Base-by-base conservation (phyloP, 768 basidiomycete genomes). In the Jaapia argillacea region DNA sequence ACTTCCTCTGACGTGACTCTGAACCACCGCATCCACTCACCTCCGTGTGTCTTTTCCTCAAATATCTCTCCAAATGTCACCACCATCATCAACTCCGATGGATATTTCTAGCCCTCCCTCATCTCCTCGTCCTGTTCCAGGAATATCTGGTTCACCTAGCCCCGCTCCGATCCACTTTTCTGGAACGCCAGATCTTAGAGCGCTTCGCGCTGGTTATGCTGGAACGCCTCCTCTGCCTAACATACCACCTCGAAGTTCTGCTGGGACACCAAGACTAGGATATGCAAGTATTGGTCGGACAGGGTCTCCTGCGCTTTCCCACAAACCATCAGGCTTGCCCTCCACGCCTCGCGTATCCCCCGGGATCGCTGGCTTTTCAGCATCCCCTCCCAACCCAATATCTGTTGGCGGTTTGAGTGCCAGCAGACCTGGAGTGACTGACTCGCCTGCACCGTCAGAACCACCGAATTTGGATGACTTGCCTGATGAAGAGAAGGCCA, bases 401-500 rank as follows among this genome's bases (percentile, higher is more conserved):
- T 49, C 66, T 16, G 48, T 69, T 25, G 62, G 70, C 42, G 64
- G 64, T 31, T 62, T 69, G 41, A 61, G 56, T 37, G 63, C 69
- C n/a, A 58, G 58, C 33, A 59, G 61, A 20, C 61, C 65, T 6
- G 46, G 25, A 47, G 55, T 56, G 51, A 57, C 37, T 33, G 60
- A 48, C 13, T 51, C 64, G 3, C 51, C 46, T 23, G 55, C 12
- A 57, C 58, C 45, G 62, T 50, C 44, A 54, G 52, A 38, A 47
- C 31, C 24, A 50, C 43, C 62, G 43, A 14, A 69, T 71, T 47
- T 84, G 12, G 81, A 85, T 18, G 75, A 71, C 21, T 63, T 90
- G 22, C 71, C 85, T 0, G 82, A 84, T 18, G 86, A 88, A 49
- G 87, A 92, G 56, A 96, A 90, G 64, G 81, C 81, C 2, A 77